Conservation (phyloP, 768 basidiomycete species). For the Mycena belliarum region DNA sequence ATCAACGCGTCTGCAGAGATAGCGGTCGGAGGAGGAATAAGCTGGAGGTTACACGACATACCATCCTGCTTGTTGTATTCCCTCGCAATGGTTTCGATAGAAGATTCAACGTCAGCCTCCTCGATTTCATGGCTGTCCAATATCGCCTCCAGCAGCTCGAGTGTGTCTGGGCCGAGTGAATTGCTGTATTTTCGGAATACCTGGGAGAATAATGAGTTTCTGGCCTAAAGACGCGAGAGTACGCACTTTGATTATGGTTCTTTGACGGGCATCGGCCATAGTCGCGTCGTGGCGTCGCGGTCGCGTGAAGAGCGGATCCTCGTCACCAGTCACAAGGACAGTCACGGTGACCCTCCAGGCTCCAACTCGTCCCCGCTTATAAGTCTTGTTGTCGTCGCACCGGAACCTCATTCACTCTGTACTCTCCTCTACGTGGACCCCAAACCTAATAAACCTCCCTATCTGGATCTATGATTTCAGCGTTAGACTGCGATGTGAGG, state of each 20-base stretch:
- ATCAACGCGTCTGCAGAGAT: slow-evolving; percentile 64
- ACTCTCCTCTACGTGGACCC: neutral
- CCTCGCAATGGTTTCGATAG: slow-evolving; percentile 78
- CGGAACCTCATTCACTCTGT: neutral
- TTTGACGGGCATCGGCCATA: slow-evolving; percentile 51
- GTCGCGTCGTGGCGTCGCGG: slow-evolving; percentile 11
- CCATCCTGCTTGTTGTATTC: slow-evolving; percentile 93
- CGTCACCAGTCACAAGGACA: too few relatives aligned
- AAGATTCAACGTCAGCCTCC: slow-evolving; percentile 69
- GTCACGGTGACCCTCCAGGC: neutral
- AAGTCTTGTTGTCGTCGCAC: neutral
- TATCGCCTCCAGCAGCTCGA: slow-evolving; percentile 71
- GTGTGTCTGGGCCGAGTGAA: slow-evolving; percentile 77
- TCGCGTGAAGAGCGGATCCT: neutral
- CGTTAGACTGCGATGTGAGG: slow-evolving; percentile 72
- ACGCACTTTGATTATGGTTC: slow-evolving; percentile 49
- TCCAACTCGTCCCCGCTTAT: too few relatives aligned
- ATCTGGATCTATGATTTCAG: slow-evolving; percentile 54
- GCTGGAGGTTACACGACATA: slow-evolving; percentile 26
- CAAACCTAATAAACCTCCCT: neutral
- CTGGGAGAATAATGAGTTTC: slow-evolving; percentile 34
- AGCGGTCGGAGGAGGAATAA: neutral
- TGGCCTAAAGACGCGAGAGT: neutral
- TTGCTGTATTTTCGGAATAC: slow-evolving; percentile 89
- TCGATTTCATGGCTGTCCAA: slow-evolving; percentile 70